Percentiles rank a stretch among this genome's conserved stretches.
Evolutionary conservation across 1,139 yeast genomes (phyloP).

Genomic region (Hansenula sp.): DNA sequence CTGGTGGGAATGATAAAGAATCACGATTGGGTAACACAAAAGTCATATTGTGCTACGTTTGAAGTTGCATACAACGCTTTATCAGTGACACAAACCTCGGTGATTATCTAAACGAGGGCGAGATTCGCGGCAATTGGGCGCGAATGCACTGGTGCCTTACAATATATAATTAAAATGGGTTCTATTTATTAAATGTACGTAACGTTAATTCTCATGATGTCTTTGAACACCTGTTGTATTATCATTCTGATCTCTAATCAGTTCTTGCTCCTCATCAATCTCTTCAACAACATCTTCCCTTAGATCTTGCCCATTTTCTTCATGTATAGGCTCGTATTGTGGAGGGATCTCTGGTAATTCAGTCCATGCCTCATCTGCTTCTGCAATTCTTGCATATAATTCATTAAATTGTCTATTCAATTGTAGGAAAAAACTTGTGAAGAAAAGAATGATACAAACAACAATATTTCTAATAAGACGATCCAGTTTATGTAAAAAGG

Average conservation of each 20-base stretch:
- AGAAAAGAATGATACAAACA: slow-evolving; percentile 7
- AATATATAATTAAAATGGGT: no score
- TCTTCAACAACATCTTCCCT: background rate
- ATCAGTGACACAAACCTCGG: no score
- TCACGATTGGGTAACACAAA: no score
- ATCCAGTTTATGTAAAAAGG: background rate
- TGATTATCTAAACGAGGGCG: background rate
- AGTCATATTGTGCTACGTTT: no score
- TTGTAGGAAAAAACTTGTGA: slow-evolving; percentile 9
- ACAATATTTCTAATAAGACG: background rate
- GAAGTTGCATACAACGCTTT: no score
- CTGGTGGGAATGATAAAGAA: no score
- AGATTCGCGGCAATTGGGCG: background rate
- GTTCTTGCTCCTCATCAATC: background rate
- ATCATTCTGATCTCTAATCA: background rate
- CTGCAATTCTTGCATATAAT: background rate
- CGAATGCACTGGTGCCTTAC: no score
- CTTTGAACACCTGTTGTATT: slow-evolving; percentile 2
- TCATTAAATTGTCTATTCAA: slow-evolving; percentile 7
- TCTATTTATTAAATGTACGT: background rate
- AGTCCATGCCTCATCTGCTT: background rate
- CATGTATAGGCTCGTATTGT: background rate
- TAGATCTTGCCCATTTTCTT: background rate
- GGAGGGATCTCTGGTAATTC: background rate
- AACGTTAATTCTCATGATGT: slow-evolving; percentile 2